Evolutionary conservation across 108 stramenopile species (phyloP).

Genomic region (Asterionellopsis glacialis): DNA sequence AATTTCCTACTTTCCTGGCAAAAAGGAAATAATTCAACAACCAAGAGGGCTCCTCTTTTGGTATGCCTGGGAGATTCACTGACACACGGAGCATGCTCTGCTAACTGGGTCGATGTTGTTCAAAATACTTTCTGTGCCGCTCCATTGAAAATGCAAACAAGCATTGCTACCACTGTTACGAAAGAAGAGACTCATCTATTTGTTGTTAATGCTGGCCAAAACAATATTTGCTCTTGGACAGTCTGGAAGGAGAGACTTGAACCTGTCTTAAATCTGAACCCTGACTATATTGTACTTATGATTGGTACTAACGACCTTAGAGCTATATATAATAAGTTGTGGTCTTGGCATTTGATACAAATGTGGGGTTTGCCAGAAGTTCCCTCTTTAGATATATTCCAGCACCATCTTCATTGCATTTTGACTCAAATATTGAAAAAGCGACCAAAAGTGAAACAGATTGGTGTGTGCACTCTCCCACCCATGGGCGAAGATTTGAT

Average conservation of each 20-base stretch:
- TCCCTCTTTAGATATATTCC: conserved; percentile 10
- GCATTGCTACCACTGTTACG: too few species aligned
- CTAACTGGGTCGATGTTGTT: not conserved
- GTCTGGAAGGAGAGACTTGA: conserved; percentile 17
- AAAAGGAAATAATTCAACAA: too few species aligned
- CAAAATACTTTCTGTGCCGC: not conserved
- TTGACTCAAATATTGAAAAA: conserved; percentile 2
- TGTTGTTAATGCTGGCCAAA: conserved; percentile 13
- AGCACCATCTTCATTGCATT: conserved; percentile 12
- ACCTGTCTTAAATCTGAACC: conserved; percentile 11
- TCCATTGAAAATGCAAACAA: too few species aligned
- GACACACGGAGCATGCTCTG: conserved; percentile 1
- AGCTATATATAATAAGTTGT: conserved; percentile 5
- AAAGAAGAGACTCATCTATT: not conserved
- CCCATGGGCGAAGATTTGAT: conserved; percentile 31
- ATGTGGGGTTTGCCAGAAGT: conserved; percentile 19
- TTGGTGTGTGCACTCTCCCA: conserved; percentile 31
- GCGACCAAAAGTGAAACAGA: conserved; percentile 1
- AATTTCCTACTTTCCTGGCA: too few species aligned
- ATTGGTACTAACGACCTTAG: conserved; percentile 33
- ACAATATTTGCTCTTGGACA: conserved; percentile 15
- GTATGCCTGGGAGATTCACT: conserved; percentile 10
- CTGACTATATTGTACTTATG: conserved; percentile 25
- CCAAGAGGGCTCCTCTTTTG: not conserved
- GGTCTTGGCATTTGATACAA: conserved; percentile 2